Evolutionary conservation across 306 rosid genomes (phyloP), one percentile per base, ranked within the genome.

Genomic region (Quercus parvula): DNA sequence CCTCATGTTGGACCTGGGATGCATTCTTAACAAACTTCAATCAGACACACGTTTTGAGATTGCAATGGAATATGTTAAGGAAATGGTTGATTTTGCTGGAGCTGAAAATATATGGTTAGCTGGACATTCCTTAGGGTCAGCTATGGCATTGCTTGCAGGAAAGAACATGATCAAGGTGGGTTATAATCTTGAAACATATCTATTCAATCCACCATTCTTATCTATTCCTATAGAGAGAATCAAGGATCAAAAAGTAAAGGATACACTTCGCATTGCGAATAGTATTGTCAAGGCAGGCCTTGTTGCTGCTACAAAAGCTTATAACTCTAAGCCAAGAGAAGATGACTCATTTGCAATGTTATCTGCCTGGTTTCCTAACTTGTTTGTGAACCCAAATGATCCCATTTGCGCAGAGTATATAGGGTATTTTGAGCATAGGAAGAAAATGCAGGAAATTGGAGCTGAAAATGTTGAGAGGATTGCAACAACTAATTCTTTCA

Each of bases 101-200:
- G 9, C 44, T 25, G 28, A 1, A 33, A 73, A 75, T 33, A 73
- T 85, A 8, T 86, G 89, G 89, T 25, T 86, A n/a, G 82, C 84
- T 3, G 82, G 89, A 6, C 86, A 79, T 62, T 86, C 86, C 15
- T 27, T 82, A 9, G 86, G 89, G 8, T 59, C 89, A 0, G 82
- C 84, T 2, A 77, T 79, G 2, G 82, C 84, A 14, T 28, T 86
- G 57, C 76, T 80, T 3, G 83, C 75, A 0, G 85, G 77, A 13
- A 86, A 83, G 28, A 49, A 56, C 14, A 77, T 74, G 89, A 69
- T 61, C 30, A 74, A 70, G 57, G 62, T 4, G 68, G 87, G 81
- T 15, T 56, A 20, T 35, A 44, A 27, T 13, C 44, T 74, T 20
- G 74, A 79, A 18, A 78, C 85, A 1, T 86, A 72, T 63, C 79